phyloP scores from a whole-genome alignment of 208 protist species.

The Paratrypanosoma confusum region DNA sequence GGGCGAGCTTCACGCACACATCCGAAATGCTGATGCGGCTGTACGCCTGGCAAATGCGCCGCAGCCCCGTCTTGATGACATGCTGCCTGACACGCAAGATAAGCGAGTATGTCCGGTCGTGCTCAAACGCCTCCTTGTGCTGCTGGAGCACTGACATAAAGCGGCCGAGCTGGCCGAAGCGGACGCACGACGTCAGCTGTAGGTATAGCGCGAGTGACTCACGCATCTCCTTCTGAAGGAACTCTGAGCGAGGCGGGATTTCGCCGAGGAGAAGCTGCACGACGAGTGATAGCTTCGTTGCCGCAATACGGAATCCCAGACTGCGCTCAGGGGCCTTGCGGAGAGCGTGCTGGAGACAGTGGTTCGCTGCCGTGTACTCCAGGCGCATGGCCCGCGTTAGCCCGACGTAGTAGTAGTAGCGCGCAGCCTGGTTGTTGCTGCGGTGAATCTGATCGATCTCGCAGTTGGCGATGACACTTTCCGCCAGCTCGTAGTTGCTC shows the following conservation, averaged over 20 bases:
- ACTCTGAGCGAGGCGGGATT: constrained; percentile 92
- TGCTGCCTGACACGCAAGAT: constrained; percentile 95
- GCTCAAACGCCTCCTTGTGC: constrained; percentile 81
- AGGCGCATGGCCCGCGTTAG: constrained; percentile 94
- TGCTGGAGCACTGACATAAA: constrained; percentile 91
- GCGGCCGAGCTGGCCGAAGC: constrained; percentile 89
- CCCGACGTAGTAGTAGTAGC: constrained; percentile 94
- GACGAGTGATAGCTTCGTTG: constrained; percentile 92
- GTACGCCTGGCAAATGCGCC: constrained; percentile 95
- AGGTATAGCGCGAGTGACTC: constrained; percentile 89
- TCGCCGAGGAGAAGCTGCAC: constrained; percentile 96
- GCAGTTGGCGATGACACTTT: constrained; percentile 76
- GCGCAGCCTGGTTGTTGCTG: constrained; percentile 89
- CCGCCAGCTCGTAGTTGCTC: constrained; percentile 72
- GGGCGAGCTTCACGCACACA: constrained; percentile 92
- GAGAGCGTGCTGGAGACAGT: constrained; percentile 90
- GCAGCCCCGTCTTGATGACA: constrained; percentile 96
- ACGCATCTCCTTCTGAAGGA: constrained; percentile 81
- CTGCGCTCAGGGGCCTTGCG: constrained; percentile 94
- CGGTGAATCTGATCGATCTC: constrained; percentile 70
- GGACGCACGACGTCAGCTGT: constrained; percentile 90
- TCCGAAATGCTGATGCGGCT: constrained; percentile 95
- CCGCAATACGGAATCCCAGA: constrained; percentile 87
- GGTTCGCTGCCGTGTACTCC: constrained; percentile 92
- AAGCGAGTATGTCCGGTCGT: constrained; percentile 93